Base-by-base conservation (phyloP, 2,329 filamentous ascomycete species). In the Polytolypa hystricis region DNA sequence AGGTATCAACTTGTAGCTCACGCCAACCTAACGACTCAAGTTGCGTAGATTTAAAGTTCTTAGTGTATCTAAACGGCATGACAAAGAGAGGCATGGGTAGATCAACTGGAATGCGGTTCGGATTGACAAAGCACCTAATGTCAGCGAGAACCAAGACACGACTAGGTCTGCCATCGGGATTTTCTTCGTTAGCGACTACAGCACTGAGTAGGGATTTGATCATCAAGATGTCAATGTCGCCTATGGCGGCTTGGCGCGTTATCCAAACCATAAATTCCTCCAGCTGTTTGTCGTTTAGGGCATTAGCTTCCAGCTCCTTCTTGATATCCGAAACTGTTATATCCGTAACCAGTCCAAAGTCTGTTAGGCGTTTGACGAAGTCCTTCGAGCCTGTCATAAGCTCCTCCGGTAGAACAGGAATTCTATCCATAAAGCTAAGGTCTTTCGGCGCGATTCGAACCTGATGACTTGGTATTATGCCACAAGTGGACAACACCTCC, bases 291-390 rank as follows among this genome's bases (percentile, higher is more conserved):
- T 84, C 80, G 32, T 73, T 81, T 40, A 98, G 67, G 1, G 91
- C 84, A 51, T 84, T 86, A 5, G 78, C 73, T 50, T 86, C 84
- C 3, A 98, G 67, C 47, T 94, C 87, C 41, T 77, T 67, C 44
- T 79, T 83, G 42, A 98, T 84, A 53, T 98, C 91, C 4, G 77
- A 74, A 18, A 91, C 79, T 0, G 84, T 94, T 39, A 96, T 83
- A 45, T 86, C 79, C 1, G 78, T 82, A n/a, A 98, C 73, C 38
- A 96, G 69, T 1, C 84, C 86, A 54, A 86, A 91, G 23, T 87
- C 82, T 39, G 80, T 79, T 30, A 98, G 63, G 48, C 84, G 86
- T 40, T 72, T 72, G 40, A 96, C 75, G 48, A 98, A 93, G 0
- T 71, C 70, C n/a, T 71, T 66, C 4, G 74, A 69, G 35, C 68